Conservation (phyloP, 495 filamentous ascomycete species). For the Tuber melanosporum region DNA sequence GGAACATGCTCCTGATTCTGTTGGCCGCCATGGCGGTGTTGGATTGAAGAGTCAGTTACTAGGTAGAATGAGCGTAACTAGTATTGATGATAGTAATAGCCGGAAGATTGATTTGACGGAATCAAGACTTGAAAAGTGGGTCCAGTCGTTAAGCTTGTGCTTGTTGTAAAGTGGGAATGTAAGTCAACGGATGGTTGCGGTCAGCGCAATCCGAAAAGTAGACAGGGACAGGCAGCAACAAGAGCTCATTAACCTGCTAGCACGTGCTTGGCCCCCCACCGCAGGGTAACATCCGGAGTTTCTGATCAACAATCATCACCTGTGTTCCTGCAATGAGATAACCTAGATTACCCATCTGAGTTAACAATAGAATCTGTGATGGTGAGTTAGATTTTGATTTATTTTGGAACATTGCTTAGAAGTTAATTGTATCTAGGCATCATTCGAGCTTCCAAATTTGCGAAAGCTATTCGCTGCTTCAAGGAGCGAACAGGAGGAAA, state of each 20-base stretch:
- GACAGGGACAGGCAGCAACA: not conserved
- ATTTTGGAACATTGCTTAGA: not conserved
- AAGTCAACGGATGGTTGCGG: not conserved
- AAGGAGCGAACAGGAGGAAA: slow-evolving; percentile 85
- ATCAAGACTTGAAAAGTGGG: not conserved
- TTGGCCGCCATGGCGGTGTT: slow-evolving; percentile 72
- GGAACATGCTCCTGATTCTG: slow-evolving; percentile 88
- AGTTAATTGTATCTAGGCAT: slow-evolving; percentile 28
- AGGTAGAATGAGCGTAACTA: not conserved
- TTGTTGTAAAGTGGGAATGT: not conserved
- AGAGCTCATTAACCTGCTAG: not conserved
- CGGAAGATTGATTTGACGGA: not conserved
- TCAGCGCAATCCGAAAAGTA: not conserved
- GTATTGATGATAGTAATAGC: not conserved
- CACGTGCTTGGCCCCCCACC: not conserved
- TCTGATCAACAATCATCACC: not conserved
- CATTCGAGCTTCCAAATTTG: slow-evolving; percentile 69
- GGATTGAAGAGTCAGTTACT: slow-evolving; percentile 15
- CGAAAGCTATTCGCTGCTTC: slow-evolving; percentile 95
- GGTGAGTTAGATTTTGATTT: not conserved
- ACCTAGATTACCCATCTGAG: not conserved
- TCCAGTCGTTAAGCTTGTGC: not conserved
- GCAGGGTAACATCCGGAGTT: not conserved
- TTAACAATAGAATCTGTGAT: not conserved
- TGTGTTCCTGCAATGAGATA: not conserved